Evolutionary conservation across 208 protist species (phyloP), one percentile per base, ranked within the genome.

Genomic region (Acanthamoeba royreba): DNA sequence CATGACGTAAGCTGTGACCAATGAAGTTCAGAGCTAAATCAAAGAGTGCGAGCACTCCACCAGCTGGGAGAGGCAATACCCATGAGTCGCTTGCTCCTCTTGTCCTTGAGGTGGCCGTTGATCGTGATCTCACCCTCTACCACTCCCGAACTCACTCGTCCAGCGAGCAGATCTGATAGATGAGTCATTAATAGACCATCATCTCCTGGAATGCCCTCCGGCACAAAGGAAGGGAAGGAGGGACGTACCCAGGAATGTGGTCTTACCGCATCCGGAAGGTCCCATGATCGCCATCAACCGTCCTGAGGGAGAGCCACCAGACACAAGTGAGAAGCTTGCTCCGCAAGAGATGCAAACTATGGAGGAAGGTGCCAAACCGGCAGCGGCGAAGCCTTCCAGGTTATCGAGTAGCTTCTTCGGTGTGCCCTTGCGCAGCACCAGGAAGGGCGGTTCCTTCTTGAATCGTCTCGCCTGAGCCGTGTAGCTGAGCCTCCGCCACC

Each of bases 231-330:
- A 1, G 58, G 31, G 8, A 2, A 69, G 13, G 13, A 19, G 13
- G 19, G 13, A 55, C 49, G 66, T 52, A 46, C 55, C 49, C 4
- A 93, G 63, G 25, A 79, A 74, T 8, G 61, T 72, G 7, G 69
- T 79, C 52, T 89, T 85, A n/a, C 83, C 91, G 25, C 0, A 86
- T 0, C 92, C 94, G 1, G 87, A 94, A 8, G 93, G 89, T 49
- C 94, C 94, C 94, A 96, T 96, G 9, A 96, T 74, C 15, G 94
- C 94, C 2, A 91, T 89, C 52, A 96, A 22, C 38, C 94, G 92
- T 31, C 94, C 87, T 58, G 47, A 45, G 43, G 45, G 52, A 1
- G 28, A 69, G 45, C n/a, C 5, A 90, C 19, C 9, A 22, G 33
- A 1, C 13, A 43, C 35, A 63, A 63, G n/a, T 13, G 13, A 46